A percentile compares a stretch with the other conserved stretches of the same genome.
Conservation (phyloP, 2,329 filamentous ascomycete species). For the Chaetomiaceae sp. region DNA sequence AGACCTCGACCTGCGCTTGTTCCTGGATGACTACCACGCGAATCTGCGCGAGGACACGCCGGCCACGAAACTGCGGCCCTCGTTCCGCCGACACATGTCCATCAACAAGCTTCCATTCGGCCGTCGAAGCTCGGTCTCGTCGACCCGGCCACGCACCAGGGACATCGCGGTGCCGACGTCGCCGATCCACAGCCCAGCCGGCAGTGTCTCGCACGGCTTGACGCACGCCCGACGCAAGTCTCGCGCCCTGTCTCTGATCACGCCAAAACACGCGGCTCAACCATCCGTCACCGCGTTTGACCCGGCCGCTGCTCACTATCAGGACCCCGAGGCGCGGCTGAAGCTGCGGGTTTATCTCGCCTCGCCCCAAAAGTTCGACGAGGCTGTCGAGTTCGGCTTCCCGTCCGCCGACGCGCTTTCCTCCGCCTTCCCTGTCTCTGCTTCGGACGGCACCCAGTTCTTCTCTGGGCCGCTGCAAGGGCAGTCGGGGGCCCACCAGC, state of each 20-base stretch:
- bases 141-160: constrained; percentile 42
- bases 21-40: constrained; percentile 63
- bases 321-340: constrained; percentile 79
- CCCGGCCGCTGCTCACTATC: constrained; percentile 72
- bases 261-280: constrained; percentile 39
- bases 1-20: constrained; percentile 60
- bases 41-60: constrained; percentile 49
- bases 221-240: constrained; percentile 45
- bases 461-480: constrained; percentile 26
- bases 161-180: constrained; percentile 32
- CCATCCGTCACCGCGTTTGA: constrained; percentile 54
- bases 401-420: constrained; percentile 51
- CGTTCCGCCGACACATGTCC: constrained; percentile 66
- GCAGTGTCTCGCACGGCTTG: constrained; percentile 22
- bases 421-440: constrained; percentile 26
- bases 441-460: constrained; percentile 24
- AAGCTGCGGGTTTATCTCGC: constrained; percentile 82
- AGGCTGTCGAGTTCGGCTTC: constrained; percentile 90
- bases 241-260: constrained; percentile 49
- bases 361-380: constrained; percentile 91
- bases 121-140: constrained; percentile 42
- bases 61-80: constrained; percentile 46
- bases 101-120: constrained; percentile 60
- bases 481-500: constrained; percentile 34
- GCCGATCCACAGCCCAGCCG: constrained; percentile 26